Evolutionary conservation across 305 asterid genomes (phyloP).

Genomic region (Solanum hybrid): DNA sequence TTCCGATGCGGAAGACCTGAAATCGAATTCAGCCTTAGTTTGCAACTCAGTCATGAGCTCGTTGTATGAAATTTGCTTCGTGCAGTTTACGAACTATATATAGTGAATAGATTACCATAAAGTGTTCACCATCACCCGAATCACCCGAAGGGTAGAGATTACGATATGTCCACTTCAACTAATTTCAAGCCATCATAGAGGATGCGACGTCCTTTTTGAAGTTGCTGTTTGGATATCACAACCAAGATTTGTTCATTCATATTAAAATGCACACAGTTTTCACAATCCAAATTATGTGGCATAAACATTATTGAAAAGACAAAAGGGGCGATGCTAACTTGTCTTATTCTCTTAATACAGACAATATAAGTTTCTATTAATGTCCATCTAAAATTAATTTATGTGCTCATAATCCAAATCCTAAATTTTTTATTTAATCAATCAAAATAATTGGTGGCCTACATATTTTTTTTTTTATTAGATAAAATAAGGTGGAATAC

Average conservation of each 20-base stretch:
- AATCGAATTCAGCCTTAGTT: fast-evolving
- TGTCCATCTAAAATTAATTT: neutral
- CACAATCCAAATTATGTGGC: neutral
- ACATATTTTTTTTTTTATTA: neutral
- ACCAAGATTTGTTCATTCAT: neutral
- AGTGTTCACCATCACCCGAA: too few relatives aligned
- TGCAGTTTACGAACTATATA: fast-evolving
- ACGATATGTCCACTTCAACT: neutral
- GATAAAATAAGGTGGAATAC: neutral
- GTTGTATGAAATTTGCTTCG: fast-evolving
- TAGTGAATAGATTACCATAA: fast-evolving
- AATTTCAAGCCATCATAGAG: neutral
- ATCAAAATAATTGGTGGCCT: neutral
- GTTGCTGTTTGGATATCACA: conserved; percentile 14
- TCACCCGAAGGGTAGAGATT: fast-evolving
- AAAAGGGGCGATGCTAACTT: neutral
- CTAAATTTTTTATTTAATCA: neutral
- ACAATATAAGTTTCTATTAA: neutral
- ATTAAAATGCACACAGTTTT: neutral
- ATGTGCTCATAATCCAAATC: neutral
- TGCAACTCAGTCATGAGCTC: neutral
- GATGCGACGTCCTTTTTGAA: neutral
- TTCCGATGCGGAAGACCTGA: too few relatives aligned
- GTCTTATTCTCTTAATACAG: neutral
- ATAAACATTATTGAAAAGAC: neutral